Base-by-base conservation (phyloP, 148 eudicot genomes). In the Oxyria digyna region DNA sequence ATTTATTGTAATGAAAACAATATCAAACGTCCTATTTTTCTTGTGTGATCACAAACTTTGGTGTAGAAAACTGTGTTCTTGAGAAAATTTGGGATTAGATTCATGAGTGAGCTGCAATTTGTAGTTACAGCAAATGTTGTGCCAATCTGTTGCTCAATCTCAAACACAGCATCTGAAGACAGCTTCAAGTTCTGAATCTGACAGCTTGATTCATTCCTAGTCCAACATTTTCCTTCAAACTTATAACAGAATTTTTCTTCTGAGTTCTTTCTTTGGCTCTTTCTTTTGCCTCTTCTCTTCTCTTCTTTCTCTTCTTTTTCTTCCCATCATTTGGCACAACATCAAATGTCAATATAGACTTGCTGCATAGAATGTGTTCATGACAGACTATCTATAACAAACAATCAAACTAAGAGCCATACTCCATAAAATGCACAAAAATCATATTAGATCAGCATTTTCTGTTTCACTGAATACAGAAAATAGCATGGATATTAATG, bases 341-440 rank as follows among this genome's bases (percentile, higher is more conserved):
- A 15, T 29, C 4, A 10, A 29, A 85, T 89, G 70, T 93, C 98
- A 62, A 93, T 93, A 74, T 93, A 93, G 63, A 93, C 98, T 84
- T 93, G 96, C 74, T 93, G 96, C 74, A 93, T 96, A 70, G 96
- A 83, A 80, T 93, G 96, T 38, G 41, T 38, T 38, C 9, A 1
- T 45, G 18, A 45, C n/a, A 45, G 3, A 45, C 18, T 45, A 45
- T 3, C 20, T 3, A 45, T 45, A 12, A 15, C 18, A 45, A n/a
- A n/a, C n/a, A n/a, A 45, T 15, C 8, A 45, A 45, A 3, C 50
- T n/a, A 15, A 45, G 50, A 14, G 17, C 3, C 50, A 45, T 12
- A 45, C 17, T 45, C 50, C n/a, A 12, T n/a, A 14, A 45, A 20
- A 45, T 45, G 20, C 20, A 45, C 50, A 38, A 38, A n/a, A 7